Base-by-base conservation (phyloP, 116 monocot genomes). In the Iris pallida region DNA sequence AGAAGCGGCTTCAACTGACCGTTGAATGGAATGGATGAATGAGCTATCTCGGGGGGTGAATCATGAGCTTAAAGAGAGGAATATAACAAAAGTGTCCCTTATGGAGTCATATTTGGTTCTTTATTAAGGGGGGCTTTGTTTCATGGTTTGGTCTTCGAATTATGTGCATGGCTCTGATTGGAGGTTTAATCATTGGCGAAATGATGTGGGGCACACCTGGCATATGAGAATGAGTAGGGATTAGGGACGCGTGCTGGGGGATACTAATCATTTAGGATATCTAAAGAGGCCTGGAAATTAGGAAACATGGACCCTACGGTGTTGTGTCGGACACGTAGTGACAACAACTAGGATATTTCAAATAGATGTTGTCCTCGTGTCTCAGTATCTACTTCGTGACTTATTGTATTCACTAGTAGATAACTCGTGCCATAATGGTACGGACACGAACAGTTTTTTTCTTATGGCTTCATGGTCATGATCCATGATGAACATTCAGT, bases 161-260 rank as follows among this genome's bases (percentile, higher is more conserved):
- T 67, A 53, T 67, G 54, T 67, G 67, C 54, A 43, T 54, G 52
- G 54, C 7, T 49, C 54, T 67, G 54, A 53, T 67, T 67, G 52
- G 54, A 54, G 67, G 13, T 11, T 67, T 67, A 67, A 67, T 67
- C 40, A 67, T 67, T 67, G 53, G 40, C 12, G 42, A 42, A 67
- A 67, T 67, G 52, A 67, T 67, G 67, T 67, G 67, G 67, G 67
- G 42, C 67, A 42, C 13, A 4, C 14, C 5, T n/a, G 9, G 20
- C 9, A 47, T 53, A 15, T 42, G 53, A 67, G 41, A 54, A 53
- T 30, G 30, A 30, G 3, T 30, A 30, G 30, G 30, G 30, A 30
- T 30, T 30, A 20, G 51, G 14, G 7, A 51, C 19, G 42, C 7
- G 8, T 6, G n/a, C 7, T 52, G 19, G 20, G 20, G 67, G 42